Evolutionary conservation across 345 rosid species (phyloP).

Genomic region (Laguncularia racemosa): DNA sequence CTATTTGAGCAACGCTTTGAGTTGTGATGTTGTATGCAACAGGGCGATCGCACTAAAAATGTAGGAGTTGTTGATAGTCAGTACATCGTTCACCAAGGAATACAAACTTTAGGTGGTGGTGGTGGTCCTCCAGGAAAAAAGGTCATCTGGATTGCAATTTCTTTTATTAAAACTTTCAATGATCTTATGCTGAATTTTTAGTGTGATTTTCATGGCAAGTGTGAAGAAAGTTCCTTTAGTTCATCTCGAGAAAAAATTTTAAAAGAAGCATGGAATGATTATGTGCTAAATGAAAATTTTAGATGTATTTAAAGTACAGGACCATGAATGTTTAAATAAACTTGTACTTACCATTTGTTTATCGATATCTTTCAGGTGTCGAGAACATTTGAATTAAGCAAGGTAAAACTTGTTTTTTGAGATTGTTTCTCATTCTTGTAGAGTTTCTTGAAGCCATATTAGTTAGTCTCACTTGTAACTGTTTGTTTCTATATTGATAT

Average conservation of each 20-base stretch:
- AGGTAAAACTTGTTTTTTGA: conserved; percentile 9
- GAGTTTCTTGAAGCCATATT: too few relatives aligned
- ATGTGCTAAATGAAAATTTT: too few relatives aligned
- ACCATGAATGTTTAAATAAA: too few relatives aligned
- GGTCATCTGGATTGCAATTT: conserved; percentile 18
- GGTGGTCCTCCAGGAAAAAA: conserved; percentile 33
- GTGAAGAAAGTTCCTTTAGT: too few relatives aligned
- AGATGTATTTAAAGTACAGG: too few relatives aligned
- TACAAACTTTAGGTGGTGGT: conserved; percentile 74
- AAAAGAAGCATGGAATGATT: too few relatives aligned
- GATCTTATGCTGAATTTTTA: neutral
- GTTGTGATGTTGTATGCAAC: conserved; percentile 3
- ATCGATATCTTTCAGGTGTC: conserved; percentile 11
- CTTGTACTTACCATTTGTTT: neutral
- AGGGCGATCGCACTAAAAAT: conserved; percentile 90
- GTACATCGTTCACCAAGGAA: conserved; percentile 80
- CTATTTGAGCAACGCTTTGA: too few relatives aligned
- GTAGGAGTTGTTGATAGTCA: conserved; percentile 88
- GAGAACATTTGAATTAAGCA: conserved; percentile 4
- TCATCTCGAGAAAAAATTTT: too few relatives aligned
- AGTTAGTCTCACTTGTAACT: too few relatives aligned
- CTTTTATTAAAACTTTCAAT: neutral
- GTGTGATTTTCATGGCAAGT: too few relatives aligned
- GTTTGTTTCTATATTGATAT: neutral
- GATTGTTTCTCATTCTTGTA: too few relatives aligned